These are phyloP conservation scores for Lasiosphaeria hispida DNA, from an alignment of 495 filamentous ascomycete genomes.

Conservation along the genomic window DNA sequence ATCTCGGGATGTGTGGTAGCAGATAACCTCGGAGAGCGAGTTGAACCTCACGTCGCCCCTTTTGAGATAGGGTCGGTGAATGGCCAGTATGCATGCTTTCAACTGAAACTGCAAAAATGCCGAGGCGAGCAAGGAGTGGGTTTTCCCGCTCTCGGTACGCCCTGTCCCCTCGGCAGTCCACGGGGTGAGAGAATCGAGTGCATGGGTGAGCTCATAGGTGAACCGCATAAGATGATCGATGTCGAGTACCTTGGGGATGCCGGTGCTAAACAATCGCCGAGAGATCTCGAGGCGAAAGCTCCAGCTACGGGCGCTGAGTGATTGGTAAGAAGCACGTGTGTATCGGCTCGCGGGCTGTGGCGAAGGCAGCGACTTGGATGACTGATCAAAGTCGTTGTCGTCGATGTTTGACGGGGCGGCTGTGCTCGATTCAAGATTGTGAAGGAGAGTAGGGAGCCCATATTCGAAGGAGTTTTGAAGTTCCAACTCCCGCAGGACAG, in stretches of 20 bases:
- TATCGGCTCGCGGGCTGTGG: slow-evolving; percentile 27
- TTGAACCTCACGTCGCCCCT: slow-evolving; percentile 24
- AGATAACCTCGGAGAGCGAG: slow-evolving; percentile 31
- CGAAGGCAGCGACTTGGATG: slow-evolving; percentile 27
- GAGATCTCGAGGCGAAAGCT: slow-evolving; percentile 30
- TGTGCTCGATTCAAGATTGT: slow-evolving; percentile 27
- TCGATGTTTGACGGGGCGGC: slow-evolving; percentile 32
- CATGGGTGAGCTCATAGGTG: slow-evolving; percentile 33
- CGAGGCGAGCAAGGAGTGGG: slow-evolving; percentile 22
- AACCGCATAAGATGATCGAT: slow-evolving; percentile 37
- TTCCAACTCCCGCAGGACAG: slow-evolving; percentile 34
- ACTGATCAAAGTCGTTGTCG: slow-evolving; percentile 31
- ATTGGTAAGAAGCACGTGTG: slow-evolving; percentile 33
- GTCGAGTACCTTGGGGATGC: slow-evolving; percentile 21
- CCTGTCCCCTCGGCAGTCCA: slow-evolving; percentile 21
- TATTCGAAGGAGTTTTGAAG: slow-evolving; percentile 36
- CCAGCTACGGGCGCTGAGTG: slow-evolving; percentile 31
- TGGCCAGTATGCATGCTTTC: slow-evolving; percentile 32
- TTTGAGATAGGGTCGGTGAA: slow-evolving; percentile 32
- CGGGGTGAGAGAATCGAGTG: slow-evolving; percentile 31
- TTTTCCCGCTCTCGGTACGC: slow-evolving; percentile 12
- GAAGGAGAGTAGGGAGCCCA: slow-evolving; percentile 34
- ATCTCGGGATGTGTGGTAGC: slow-evolving; percentile 35
- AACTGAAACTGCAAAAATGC: slow-evolving; percentile 35
- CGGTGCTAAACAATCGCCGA: slow-evolving; percentile 25